A percentile compares a stretch with the other conserved stretches of the same genome.
Evolutionary conservation across 1,284 basidiomycete genomes (phyloP).

Genomic region (Athelia sp.): DNA sequence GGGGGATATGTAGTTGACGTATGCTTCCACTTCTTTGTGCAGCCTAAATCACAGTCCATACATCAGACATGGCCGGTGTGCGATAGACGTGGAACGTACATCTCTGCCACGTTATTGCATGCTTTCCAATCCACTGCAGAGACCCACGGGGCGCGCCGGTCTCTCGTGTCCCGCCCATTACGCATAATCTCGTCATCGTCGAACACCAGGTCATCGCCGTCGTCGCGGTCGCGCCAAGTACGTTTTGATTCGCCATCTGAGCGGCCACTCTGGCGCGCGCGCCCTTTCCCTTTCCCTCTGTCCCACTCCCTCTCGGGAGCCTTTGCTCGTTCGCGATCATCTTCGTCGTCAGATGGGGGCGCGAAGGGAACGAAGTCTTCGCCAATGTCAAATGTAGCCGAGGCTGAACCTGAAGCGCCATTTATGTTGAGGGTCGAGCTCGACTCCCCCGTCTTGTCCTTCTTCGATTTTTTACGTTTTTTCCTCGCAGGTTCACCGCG

Average conservation of each 20-base stretch:
- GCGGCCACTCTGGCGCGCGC: no score
- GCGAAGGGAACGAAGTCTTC: constrained; percentile 62
- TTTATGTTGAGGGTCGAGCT: no score
- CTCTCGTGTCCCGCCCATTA: no score
- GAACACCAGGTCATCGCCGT: no score
- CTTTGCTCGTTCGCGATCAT: constrained; percentile 18
- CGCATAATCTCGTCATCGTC: no score
- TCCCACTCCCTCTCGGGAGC: constrained; percentile 36
- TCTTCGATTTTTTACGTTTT: no score
- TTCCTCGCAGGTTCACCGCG: no score
- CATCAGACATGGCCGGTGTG: not conserved
- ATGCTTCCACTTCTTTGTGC: constrained; percentile 82
- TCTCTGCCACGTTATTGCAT: constrained; percentile 75
- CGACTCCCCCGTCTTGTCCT: no score
- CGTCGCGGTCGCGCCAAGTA: no score
- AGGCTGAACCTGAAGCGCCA: no score
- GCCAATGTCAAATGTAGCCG: constrained; percentile 27
- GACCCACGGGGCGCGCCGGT: constrained; percentile 79
- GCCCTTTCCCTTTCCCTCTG: constrained; percentile 26
- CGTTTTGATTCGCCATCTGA: constrained; percentile 6
- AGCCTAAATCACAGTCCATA: constrained; percentile 43
- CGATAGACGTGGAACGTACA: constrained; percentile 43
- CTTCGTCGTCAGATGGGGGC: constrained; percentile 20
- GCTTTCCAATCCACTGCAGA: constrained; percentile 73
- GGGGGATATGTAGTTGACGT: constrained; percentile 85